Percentiles rank a stretch among this genome's conserved stretches.
Evolutionary conservation across 1,284 basidiomycete genomes (phyloP).

Genomic region (Fomitopsis pinicola): DNA sequence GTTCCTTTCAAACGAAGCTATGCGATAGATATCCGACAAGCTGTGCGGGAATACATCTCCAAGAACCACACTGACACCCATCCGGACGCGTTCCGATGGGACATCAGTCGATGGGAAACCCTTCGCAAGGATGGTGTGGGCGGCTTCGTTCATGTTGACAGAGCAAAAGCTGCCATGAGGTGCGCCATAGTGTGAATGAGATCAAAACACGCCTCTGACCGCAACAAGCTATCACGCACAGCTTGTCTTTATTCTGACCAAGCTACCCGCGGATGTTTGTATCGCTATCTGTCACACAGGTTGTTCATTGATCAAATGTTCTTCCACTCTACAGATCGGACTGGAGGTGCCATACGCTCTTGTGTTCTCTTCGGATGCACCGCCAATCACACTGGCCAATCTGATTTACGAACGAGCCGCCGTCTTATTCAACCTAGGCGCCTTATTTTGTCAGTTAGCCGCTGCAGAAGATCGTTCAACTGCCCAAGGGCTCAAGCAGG

Average conservation of each 20-base stretch:
- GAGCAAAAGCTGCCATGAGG: slow-evolving; percentile 45
- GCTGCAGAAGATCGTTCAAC: slow-evolving; percentile 63
- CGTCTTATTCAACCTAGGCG: slow-evolving; percentile 81
- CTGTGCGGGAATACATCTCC: slow-evolving; percentile 69
- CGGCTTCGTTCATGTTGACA: slow-evolving; percentile 55
- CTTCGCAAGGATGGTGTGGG: slow-evolving; percentile 64
- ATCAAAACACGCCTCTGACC: slow-evolving; percentile 2
- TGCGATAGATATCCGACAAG: slow-evolving; percentile 50
- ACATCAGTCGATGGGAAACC: slow-evolving; percentile 69
- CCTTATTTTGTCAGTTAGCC: slow-evolving; percentile 75
- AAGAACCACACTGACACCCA: slow-evolving; percentile 69
- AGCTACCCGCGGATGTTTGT: slow-evolving; percentile 65
- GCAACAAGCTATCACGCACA: slow-evolving; percentile 82
- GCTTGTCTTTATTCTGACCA: slow-evolving; percentile 72
- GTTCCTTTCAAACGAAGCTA: slow-evolving; percentile 78
- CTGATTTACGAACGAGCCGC: slow-evolving; percentile 76
- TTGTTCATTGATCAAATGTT: not conserved
- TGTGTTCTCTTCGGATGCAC: slow-evolving; percentile 53
- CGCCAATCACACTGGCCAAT: slow-evolving; percentile 66
- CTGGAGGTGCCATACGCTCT: slow-evolving; percentile 75
- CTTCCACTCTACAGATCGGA: slow-evolving; percentile 53
- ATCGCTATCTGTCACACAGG: not conserved
- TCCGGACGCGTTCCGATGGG: slow-evolving; percentile 83
- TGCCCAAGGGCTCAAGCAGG: slow-evolving; percentile 75
- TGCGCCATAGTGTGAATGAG: slow-evolving; percentile 23